These are phyloP conservation scores for Quercus cerris DNA, from an alignment of 306 rosid genomes.

Conservation along the genomic window DNA sequence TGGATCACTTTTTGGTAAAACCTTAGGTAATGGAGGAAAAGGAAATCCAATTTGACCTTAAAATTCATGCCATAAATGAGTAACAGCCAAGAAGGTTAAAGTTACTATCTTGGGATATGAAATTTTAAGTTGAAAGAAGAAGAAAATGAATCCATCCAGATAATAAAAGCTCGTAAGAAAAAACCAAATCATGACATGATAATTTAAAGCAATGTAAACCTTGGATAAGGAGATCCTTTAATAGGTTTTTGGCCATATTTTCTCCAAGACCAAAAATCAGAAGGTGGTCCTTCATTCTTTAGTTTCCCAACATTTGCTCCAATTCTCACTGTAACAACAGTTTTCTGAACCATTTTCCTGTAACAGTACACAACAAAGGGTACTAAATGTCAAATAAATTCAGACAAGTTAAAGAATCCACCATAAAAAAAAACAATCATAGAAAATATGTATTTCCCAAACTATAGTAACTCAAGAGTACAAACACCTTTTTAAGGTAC, in stretches of 20 bases:
- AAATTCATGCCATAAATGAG: neutral
- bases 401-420: neutral
- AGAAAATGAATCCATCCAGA: neutral
- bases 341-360: constrained; percentile 71
- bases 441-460: neutral
- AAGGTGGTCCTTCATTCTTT: constrained; percentile 88
- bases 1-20: constrained; percentile 1
- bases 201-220: constrained; percentile 37
- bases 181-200: neutral
- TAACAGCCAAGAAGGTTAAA: neutral
- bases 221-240: constrained; percentile 93
- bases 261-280: constrained; percentile 97
- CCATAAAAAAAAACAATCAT: neutral
- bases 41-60: neutral
- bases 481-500: neutral
- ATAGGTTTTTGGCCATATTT: constrained; percentile 97
- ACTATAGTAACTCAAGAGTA: neutral
- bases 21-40: neutral
- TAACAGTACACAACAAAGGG: constrained; percentile 17
- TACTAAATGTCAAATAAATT: constrained; percentile 3
- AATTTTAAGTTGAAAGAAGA: constrained; percentile 4
- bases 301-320: constrained; percentile 70
- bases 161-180: constrained; percentile 4
- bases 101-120: neutral
- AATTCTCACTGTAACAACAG: constrained; percentile 63